Percentiles rank a stretch among this genome's conserved stretches.
These are phyloP conservation scores for Poterioochromonas sp. DNA, from an alignment of 352 stramenopile species.

Conservation along the genomic window DNA sequence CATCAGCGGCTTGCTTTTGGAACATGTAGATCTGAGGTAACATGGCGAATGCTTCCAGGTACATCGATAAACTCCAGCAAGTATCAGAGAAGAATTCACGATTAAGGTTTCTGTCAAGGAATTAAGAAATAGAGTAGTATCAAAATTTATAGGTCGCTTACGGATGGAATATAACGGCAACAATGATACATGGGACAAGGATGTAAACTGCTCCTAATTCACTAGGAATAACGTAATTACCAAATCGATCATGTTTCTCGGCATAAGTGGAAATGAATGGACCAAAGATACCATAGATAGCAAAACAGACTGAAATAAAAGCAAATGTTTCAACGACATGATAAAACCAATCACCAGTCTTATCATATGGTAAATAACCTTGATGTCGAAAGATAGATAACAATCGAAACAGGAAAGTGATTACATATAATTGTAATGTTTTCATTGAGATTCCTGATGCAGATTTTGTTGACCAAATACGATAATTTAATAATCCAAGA, in stretches of 20 bases:
- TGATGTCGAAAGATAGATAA: constrained; percentile 94
- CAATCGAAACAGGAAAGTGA: constrained; percentile 91
- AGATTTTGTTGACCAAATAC: constrained; percentile 41
- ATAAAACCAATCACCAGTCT: constrained; percentile 95
- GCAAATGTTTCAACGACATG: constrained; percentile 79
- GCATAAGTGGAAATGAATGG: constrained; percentile 92
- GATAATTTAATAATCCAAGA: constrained; percentile 52
- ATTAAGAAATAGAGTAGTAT: not conserved
- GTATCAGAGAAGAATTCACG: constrained; percentile 79
- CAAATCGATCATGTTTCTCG: constrained; percentile 87
- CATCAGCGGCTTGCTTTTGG: constrained; percentile 68
- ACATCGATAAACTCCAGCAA: constrained; percentile 96
- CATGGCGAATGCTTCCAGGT: constrained; percentile 91
- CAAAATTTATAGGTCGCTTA: not conserved
- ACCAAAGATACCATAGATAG: constrained; percentile 77
- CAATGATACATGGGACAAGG: constrained; percentile 53
- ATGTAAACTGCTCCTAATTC: constrained; percentile 57
- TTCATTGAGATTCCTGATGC: constrained; percentile 80
- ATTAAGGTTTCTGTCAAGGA: constrained; percentile 62
- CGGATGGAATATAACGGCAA: constrained; percentile 50
- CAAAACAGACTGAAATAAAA: constrained; percentile 66
- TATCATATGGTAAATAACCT: constrained; percentile 84
- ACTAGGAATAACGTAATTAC: constrained; percentile 61
- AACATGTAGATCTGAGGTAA: constrained; percentile 98
- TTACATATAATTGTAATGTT: constrained; percentile 89